Base-by-base conservation (phyloP, 805 yeast genomes). In the Saturnispora sanitii region DNA sequence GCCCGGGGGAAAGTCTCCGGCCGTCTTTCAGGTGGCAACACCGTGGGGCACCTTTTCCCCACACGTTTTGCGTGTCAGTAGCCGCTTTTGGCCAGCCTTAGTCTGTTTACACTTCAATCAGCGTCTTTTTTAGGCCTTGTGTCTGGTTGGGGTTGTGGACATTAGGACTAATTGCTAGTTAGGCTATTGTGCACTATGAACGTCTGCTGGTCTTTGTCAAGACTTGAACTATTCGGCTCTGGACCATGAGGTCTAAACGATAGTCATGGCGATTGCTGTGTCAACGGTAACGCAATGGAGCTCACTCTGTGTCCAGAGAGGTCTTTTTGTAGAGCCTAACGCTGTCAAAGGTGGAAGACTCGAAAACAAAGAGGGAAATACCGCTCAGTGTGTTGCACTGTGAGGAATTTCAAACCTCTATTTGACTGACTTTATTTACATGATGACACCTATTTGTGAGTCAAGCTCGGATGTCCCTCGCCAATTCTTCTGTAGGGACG, bases 1-100 rank as follows among this genome's bases (percentile, higher is more conserved):
- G 51, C 47, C 55, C 49, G 49, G 53, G 55, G 55, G 55, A 47
- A 51, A 51, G 55, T 51, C 55, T 51, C 55, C 55, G 55, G 55
- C 51, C 44, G 35, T 21, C 28, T 22, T 25, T 50, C 54, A 50
- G 54, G 48, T 54, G 55, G 55, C 45, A 51, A 51, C 55, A 54
- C 41, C 49, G 38, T 47, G 36, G 45, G 48, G 49, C 40, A 40
- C 47, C 22, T 35, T 34, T 21, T 16, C 33, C 29, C 25, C 43
- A 13, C 32, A 37, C 39, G n/a, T 30, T 34, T 28, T 19, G 16
- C 3, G 6, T 17, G 9, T 12, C 15, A 17, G 17, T 6, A 17
- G 3, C 22, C n/a, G 12, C 20, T 29, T 15, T 29, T 16, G 6
- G 16, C 16, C 29, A 11, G 27, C 19, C 28, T 16, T 27, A 23